Evolutionary conservation across 305 asterid species (phyloP).

Genomic region (Solanum hybrid): DNA sequence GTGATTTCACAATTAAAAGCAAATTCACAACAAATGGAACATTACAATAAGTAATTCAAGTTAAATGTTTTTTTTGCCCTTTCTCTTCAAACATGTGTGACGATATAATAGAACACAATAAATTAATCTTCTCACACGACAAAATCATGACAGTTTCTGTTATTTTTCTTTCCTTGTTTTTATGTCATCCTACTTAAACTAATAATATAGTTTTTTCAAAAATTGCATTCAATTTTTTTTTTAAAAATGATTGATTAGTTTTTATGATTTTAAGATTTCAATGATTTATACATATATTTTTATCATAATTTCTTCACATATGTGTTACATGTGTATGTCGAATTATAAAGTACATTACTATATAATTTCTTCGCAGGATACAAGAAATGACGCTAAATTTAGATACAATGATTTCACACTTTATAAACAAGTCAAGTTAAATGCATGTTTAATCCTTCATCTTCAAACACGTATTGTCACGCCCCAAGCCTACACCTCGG

Average conservation of each 20-base stretch:
- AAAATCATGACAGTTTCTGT: background rate
- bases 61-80: background rate
- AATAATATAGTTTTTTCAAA: no score
- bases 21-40: background rate
- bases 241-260: background rate
- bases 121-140: background rate
- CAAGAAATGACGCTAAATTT: background rate
- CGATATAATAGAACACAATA: background rate
- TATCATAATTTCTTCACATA: background rate
- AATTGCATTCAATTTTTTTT: background rate
- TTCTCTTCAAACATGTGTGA: background rate
- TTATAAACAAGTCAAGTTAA: background rate
- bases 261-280: background rate
- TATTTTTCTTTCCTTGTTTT: background rate
- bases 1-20: background rate
- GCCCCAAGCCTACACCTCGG: no score
- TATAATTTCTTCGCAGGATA: no score
- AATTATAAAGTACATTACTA: background rate
- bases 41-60: background rate
- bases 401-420: background rate
- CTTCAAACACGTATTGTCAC: no score
- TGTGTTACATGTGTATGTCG: background rate
- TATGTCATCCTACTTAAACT: background rate
- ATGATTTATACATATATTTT: no score
- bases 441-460: no score